These are phyloP conservation scores for Colletotrichum limetticola DNA, from an alignment of 2,329 filamentous ascomycete genomes.

Conservation along the genomic window DNA sequence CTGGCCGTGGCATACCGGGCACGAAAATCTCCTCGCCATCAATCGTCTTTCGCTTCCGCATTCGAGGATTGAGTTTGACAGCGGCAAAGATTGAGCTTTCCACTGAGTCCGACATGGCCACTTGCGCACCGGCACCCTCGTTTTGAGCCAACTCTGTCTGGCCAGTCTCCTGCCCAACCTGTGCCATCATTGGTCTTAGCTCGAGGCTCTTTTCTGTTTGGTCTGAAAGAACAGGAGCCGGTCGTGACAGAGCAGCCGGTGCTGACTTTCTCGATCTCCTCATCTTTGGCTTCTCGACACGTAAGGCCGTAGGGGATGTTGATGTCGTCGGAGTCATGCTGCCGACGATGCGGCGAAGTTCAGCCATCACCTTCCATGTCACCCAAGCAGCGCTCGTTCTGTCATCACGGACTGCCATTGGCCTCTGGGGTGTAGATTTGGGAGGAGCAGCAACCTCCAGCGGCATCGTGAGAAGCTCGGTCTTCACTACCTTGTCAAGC, in stretches of 20 bases:
- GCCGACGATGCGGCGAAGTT: conserved; percentile 50
- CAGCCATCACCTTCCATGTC: conserved; percentile 52
- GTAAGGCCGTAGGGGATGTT: not conserved
- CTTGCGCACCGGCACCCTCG: not conserved
- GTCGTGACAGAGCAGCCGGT: conserved; percentile 44
- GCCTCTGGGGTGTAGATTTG: conserved; percentile 45
- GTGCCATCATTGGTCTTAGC: not conserved
- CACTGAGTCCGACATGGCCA: conserved; percentile 7
- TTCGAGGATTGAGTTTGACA: conserved; percentile 60
- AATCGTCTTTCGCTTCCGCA: conserved; percentile 59
- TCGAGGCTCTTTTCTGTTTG: not conserved
- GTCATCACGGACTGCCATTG: conserved; percentile 57
- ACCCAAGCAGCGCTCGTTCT: conserved; percentile 58
- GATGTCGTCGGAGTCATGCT: not conserved
- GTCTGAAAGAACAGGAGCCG: not conserved
- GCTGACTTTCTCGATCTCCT: conserved; percentile 54
- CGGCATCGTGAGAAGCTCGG: not conserved
- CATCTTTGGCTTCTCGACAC: conserved; percentile 36
- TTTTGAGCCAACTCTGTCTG: not conserved
- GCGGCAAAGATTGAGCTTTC: conserved; percentile 60
- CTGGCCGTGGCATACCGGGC: conserved; percentile 3
- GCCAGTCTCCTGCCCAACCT: not conserved
- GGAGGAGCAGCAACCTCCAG: not conserved
- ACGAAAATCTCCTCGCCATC: conserved; percentile 46
- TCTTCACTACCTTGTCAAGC: not conserved